phyloP scores from a whole-genome alignment of 2,329 filamentous ascomycete species.

The Aureobasidium zeae region DNA sequence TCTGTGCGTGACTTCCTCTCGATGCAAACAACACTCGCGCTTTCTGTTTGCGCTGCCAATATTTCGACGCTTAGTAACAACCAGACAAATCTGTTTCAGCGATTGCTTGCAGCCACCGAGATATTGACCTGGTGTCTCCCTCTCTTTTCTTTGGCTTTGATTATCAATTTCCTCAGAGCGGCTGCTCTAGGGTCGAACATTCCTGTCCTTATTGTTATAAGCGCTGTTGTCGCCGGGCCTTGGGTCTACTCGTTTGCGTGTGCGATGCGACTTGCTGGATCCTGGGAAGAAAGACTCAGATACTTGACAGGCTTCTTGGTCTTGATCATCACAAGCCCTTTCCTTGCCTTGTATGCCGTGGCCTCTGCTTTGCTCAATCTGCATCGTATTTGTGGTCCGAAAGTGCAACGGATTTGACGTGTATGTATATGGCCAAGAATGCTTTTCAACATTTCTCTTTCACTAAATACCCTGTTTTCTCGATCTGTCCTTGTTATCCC shows the following conservation, averaged over 20 bases:
- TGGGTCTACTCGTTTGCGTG: conserved; percentile 25
- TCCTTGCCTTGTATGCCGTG: conserved; percentile 38
- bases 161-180: conserved; percentile 23
- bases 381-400: conserved; percentile 24
- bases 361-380: conserved; percentile 36
- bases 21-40: conserved; percentile 42
- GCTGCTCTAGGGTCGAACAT: conserved; percentile 2
- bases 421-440: too few species aligned
- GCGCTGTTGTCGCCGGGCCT: conserved; percentile 25
- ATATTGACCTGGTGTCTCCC: conserved; percentile 34
- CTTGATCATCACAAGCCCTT: conserved; percentile 27
- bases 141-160: conserved; percentile 21
- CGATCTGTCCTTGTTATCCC: too few species aligned
- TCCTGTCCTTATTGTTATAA: conserved; percentile 19
- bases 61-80: conserved; percentile 41
- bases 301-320: conserved; percentile 25
- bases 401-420: too few species aligned
- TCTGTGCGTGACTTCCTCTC: conserved; percentile 39
- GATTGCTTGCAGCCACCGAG: conserved; percentile 39
- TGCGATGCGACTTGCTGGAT: conserved; percentile 25
- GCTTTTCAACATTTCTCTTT: too few species aligned
- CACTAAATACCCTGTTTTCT: too few species aligned
- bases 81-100: conserved; percentile 36
- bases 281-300: conserved; percentile 22
- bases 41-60: conserved; percentile 43